phyloP scores from a whole-genome alignment of 768 basidiomycete species.

The Trametopsis cervina region DNA sequence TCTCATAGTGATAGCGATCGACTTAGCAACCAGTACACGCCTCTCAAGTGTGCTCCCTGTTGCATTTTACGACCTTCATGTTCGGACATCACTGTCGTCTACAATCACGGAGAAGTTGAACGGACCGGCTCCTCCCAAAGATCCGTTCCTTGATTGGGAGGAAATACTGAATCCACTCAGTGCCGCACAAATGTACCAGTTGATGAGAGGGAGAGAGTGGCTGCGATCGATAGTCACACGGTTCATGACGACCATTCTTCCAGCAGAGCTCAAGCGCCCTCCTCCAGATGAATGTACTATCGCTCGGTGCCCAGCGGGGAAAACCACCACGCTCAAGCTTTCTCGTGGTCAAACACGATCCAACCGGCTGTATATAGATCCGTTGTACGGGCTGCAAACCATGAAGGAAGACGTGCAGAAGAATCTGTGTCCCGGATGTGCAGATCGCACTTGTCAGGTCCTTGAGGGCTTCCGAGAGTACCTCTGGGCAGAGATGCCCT shows the following conservation, averaged over 20 bases:
- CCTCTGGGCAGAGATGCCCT: neutral
- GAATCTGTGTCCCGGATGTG: neutral
- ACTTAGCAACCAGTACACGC: neutral
- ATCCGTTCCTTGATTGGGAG: too few relatives aligned
- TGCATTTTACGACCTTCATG: neutral
- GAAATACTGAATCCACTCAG: too few relatives aligned
- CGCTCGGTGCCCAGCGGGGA: neutral
- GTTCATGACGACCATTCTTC: neutral
- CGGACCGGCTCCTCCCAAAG: neutral
- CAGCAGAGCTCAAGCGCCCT: neutral
- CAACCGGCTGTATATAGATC: neutral
- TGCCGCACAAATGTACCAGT: neutral
- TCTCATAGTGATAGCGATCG: neutral
- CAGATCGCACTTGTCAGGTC: neutral
- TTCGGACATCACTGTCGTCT: neutral
- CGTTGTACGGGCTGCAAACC: neutral
- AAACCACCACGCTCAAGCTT: neutral
- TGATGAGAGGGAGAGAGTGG: neutral
- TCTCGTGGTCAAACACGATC: neutral
- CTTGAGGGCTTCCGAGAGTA: neutral
- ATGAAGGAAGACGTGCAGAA: neutral
- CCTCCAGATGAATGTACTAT: neutral
- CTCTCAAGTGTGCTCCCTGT: neutral
- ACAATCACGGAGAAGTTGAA: neutral
- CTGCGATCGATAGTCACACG: neutral